phyloP scores from a whole-genome alignment of 805 yeast genomes.

The Zygotorulaspora chibaensis region DNA sequence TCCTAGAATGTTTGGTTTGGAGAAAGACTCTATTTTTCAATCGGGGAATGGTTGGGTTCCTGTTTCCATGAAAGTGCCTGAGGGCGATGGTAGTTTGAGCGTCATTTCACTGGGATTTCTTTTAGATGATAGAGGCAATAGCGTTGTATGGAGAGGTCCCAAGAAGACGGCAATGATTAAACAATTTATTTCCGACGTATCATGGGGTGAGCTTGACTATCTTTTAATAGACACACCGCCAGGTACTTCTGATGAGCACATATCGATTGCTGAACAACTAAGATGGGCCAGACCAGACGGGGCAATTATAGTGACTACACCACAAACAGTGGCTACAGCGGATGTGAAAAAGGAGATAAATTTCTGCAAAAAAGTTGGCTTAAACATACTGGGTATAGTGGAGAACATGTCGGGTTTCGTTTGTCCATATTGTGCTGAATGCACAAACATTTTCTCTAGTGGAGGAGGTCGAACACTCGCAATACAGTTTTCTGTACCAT shows the following conservation, averaged over 20 bases:
- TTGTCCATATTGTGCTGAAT: slow-evolving; percentile 90
- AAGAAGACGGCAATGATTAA: slow-evolving; percentile 96
- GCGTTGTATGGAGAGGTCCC: slow-evolving; percentile 98
- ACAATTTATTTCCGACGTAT: slow-evolving; percentile 85
- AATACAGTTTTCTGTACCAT: slow-evolving; percentile 54
- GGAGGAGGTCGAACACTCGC: slow-evolving; percentile 87
- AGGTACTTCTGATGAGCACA: slow-evolving; percentile 97
- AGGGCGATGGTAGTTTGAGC: slow-evolving; percentile 41
- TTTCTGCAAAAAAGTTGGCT: slow-evolving; percentile 82
- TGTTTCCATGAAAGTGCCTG: slow-evolving; percentile 42
- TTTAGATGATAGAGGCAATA: slow-evolving; percentile 75
- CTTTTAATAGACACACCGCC: slow-evolving; percentile 96
- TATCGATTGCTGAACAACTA: slow-evolving; percentile 90
- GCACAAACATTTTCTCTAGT: slow-evolving; percentile 84
- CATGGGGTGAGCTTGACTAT: slow-evolving; percentile 78
- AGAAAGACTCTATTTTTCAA: slow-evolving; percentile 73
- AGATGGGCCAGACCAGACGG: slow-evolving; percentile 74
- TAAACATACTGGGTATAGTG: slow-evolving; percentile 75
- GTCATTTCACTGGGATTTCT: slow-evolving; percentile 89
- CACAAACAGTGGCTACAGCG: slow-evolving; percentile 87
- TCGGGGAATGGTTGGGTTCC: slow-evolving; percentile 89
- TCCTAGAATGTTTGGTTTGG: slow-evolving; percentile 95
- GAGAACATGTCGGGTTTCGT: slow-evolving; percentile 97
- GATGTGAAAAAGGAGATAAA: slow-evolving; percentile 93
- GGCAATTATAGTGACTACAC: slow-evolving; percentile 93